Evolutionary conservation across 116 monocot species (phyloP), one percentile per base, ranked within the genome.

Genomic region (Cymodocea nodosa): DNA sequence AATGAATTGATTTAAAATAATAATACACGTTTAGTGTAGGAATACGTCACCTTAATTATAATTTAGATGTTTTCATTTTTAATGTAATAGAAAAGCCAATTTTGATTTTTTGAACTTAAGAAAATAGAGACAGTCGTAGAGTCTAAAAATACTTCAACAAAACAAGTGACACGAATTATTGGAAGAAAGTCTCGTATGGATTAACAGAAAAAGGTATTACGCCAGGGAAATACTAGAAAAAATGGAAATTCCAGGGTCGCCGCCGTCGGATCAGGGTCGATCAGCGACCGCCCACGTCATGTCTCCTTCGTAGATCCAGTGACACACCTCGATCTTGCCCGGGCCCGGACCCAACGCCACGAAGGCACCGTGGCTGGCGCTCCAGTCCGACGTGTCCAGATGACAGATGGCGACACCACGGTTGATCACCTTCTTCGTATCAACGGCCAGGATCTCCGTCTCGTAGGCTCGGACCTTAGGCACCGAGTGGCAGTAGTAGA

Each of bases 401-500:
- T 76, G 76, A 50, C 76, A 76, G 60, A 76, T 70, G 23, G 75
- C 89, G 15, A 89, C 76, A 2, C 85, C 93, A 34, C 62, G 81
- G 56, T 93, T 89, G 57, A 89, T 85, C 72, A 64, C 44, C 54
- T 63, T 52, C 77, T 68, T 70, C 52, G 62, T 20, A 56, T 68
- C 75, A 8, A 48, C 68, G 56, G 40, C 63, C 70, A 78, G 71
- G 68, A 92, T 87, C 51, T 87, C 87, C 12, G 83, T 80, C 64
- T 81, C 83, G 74, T 89, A 89, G 0, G 85, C 88, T 36, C 89
- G 66, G 36, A 89, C 87, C 64, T 75, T 76, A 0, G 89, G 93
- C 39, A 93, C 93, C 17, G 85, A 77, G 63, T 93, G 93, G 67
- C 93, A 93, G 68, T 93, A 93, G 71, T 93, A 85, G 5, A 83